Evolutionary conservation across 768 basidiomycete species (phyloP).

Genomic region (Tephrocybe sp.): DNA sequence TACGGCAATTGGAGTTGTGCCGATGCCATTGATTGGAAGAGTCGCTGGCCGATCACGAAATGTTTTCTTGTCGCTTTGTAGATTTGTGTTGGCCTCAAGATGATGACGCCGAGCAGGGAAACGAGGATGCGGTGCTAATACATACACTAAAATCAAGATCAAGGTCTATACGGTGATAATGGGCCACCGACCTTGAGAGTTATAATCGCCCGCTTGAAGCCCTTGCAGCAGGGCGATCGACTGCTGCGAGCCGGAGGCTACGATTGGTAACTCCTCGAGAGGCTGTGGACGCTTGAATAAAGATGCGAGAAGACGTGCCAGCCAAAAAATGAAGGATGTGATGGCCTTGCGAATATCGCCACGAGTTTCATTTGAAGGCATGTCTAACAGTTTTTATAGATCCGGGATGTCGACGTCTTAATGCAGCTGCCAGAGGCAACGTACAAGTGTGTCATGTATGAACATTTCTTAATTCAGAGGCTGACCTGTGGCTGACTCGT

Average conservation of each 20-base stretch:
- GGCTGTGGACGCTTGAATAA: constrained; percentile 5
- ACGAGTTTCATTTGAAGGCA: constrained; percentile 7
- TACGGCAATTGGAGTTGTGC: background rate
- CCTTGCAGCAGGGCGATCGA: constrained; percentile 11
- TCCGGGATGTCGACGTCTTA: constrained; percentile 2
- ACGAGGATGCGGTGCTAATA: background rate
- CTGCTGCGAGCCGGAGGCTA: constrained; percentile 9
- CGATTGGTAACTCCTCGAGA: constrained; percentile 10
- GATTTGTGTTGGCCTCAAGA: background rate
- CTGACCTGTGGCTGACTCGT: no score
- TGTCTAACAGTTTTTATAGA: background rate
- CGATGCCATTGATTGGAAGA: background rate
- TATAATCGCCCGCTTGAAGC: constrained; percentile 1
- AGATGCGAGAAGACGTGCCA: constrained; percentile 2
- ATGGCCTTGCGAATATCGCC: constrained; percentile 5
- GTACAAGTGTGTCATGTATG: background rate
- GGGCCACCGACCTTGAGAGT: constrained; percentile 2
- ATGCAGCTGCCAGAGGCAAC: background rate
- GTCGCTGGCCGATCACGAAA: background rate
- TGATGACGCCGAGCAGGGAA: background rate
- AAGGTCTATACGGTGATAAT: background rate
- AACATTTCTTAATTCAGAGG: constrained; percentile 1
- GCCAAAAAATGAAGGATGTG: constrained; percentile 15
- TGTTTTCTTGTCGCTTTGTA: background rate
- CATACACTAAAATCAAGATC: background rate